phyloP scores from a whole-genome alignment of 2,329 filamentous ascomycete species.

The Penicillium nordicum region DNA sequence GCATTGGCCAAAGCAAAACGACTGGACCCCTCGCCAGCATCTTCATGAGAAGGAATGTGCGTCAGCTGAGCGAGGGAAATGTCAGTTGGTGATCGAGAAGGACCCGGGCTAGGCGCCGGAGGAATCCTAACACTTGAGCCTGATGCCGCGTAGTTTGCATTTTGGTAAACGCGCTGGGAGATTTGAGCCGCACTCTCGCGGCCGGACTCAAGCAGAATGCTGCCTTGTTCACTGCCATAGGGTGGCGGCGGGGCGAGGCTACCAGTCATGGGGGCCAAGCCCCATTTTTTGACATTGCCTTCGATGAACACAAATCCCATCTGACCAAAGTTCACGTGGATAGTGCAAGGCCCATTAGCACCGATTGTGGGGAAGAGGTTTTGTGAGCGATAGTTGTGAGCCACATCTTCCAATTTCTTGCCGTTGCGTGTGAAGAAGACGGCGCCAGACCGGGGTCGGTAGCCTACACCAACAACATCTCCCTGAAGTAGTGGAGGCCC shows the following conservation, averaged over 20 bases:
- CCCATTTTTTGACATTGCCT: slow-evolving; percentile 99
- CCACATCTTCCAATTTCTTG: slow-evolving; percentile 92
- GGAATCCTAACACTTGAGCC: slow-evolving; percentile 74
- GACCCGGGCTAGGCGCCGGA: slow-evolving; percentile 79
- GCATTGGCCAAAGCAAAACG: slow-evolving; percentile 31
- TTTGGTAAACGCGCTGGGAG: slow-evolving; percentile 44
- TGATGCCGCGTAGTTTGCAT: slow-evolving; percentile 67
- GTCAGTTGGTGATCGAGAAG: slow-evolving; percentile 85
- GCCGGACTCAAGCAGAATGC: slow-evolving; percentile 87
- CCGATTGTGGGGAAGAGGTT: slow-evolving; percentile 99
- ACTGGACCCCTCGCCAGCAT: slow-evolving; percentile 70
- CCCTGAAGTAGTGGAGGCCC: slow-evolving; percentile 84
- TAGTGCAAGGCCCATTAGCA: slow-evolving; percentile 83
- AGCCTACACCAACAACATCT: slow-evolving; percentile 93
- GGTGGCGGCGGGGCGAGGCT: slow-evolving; percentile 92
- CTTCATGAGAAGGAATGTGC: slow-evolving; percentile 62
- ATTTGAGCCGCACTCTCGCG: slow-evolving; percentile 51
- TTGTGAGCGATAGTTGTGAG: slow-evolving; percentile 85
- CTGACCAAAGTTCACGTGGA: slow-evolving; percentile 97
- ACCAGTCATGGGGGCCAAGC: slow-evolving; percentile 89
- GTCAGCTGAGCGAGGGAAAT: slow-evolving; percentile 89
- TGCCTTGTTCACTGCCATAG: slow-evolving; percentile 95
- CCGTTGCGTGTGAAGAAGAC: slow-evolving; percentile 98
- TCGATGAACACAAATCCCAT: slow-evolving; percentile 99
- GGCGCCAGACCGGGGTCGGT: slow-evolving; percentile 87